Evolutionary conservation across 2,329 filamentous ascomycete species (phyloP).

Genomic region (Hymenoscyphus fraxineus): DNA sequence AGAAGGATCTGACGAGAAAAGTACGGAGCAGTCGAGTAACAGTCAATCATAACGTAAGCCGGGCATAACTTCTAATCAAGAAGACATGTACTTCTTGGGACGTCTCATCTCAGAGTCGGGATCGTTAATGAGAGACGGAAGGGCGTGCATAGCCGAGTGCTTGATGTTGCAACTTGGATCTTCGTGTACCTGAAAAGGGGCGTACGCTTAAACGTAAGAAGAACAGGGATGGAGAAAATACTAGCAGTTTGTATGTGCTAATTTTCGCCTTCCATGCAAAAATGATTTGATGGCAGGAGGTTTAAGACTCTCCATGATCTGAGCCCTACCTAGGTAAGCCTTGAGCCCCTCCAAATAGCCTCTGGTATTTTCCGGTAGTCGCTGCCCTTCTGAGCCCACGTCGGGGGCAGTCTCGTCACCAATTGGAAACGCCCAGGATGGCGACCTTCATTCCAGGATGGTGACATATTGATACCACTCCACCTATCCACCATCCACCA

Average conservation of each 20-base stretch:
- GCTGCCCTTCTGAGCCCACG: not conserved
- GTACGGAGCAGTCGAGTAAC: not conserved
- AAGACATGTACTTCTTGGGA: not conserved
- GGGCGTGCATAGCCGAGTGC: not conserved
- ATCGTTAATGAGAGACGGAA: not conserved
- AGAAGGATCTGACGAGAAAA: not conserved
- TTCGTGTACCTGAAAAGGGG: constrained; percentile 4
- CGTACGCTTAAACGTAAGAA: constrained; percentile 13
- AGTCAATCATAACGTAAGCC: not conserved
- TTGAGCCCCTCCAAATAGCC: not conserved
- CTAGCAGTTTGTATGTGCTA: too few relatives aligned
- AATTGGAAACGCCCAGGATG: not conserved
- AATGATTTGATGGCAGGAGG: not conserved
- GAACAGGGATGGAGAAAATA: constrained; percentile 4
- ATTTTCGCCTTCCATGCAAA: not conserved
- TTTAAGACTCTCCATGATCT: not conserved
- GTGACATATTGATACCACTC: not conserved
- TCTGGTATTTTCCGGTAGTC: too few relatives aligned
- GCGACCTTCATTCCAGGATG: not conserved
- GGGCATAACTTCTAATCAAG: not conserved
- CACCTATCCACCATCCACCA: not conserved
- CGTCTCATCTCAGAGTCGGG: not conserved
- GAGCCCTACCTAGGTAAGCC: not conserved
- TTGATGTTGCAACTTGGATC: not conserved
- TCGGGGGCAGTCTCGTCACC: not conserved